A percentile compares a stretch with the other conserved stretches of the same genome.
These are phyloP conservation scores for Arachis hypogaea DNA, from an alignment of 306 rosid species.

Conservation along the genomic window DNA sequence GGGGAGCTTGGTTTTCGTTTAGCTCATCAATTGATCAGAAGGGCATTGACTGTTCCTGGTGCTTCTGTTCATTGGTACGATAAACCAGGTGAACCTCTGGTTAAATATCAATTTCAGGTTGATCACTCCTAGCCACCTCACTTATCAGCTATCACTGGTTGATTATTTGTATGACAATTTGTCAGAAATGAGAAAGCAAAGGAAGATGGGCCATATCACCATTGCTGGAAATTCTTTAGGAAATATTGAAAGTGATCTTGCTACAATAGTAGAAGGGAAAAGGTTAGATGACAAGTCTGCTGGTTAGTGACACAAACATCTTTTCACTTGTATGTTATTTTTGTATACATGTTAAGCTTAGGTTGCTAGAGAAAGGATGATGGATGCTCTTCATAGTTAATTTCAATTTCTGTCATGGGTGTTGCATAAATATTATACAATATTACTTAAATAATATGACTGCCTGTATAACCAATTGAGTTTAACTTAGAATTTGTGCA, in stretches of 20 bases:
- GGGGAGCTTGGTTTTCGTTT: conserved; percentile 75
- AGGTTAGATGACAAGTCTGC: conserved; percentile 47
- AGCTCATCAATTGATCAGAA: conserved; percentile 73
- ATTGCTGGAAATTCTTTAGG: conserved; percentile 71
- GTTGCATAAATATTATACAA: not conserved
- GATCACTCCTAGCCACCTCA: conserved; percentile 5
- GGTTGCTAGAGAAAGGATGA: conserved; percentile 43
- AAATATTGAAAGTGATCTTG: conserved; percentile 58
- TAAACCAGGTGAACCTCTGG: conserved; percentile 73
- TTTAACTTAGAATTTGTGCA: not conserved
- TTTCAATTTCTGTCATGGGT: not conserved
- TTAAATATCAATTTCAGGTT: conserved; percentile 17
- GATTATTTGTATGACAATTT: conserved; percentile 14
- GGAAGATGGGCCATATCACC: conserved; percentile 96
- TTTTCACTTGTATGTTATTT: conserved; percentile 16
- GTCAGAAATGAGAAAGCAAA: conserved; percentile 87
- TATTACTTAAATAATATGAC: conserved; percentile 10
- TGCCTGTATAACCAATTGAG: not conserved
- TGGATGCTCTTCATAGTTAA: conserved; percentile 8
- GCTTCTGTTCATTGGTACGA: conserved; percentile 95
- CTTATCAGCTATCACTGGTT: conserved; percentile 22
- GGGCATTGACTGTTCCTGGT: conserved; percentile 66
- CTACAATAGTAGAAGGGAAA: conserved; percentile 50
- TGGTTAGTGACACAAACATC: conserved; percentile 41
- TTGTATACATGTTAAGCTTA: conserved; percentile 29